Conservation (phyloP, 768 basidiomycete species). For the Amanita pseudoporphyria region DNA sequence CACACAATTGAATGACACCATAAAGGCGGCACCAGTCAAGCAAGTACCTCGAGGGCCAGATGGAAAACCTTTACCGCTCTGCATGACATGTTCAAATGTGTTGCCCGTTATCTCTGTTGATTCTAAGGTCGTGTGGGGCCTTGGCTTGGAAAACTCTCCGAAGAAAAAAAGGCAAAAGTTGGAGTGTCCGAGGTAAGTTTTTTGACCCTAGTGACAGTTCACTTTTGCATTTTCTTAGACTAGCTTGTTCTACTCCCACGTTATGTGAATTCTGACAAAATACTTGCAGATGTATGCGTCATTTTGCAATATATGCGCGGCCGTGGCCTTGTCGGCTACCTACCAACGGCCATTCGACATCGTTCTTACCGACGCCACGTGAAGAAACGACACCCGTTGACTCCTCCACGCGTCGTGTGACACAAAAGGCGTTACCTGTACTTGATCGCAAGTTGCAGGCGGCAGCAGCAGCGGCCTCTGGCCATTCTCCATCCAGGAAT, state of each 20-base stretch:
- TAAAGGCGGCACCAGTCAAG: slow-evolving; percentile 26
- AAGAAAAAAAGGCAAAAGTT: slow-evolving; percentile 54
- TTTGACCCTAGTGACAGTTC: neutral
- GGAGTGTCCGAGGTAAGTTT: slow-evolving; percentile 66
- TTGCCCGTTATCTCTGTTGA: slow-evolving; percentile 72
- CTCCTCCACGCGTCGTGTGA: slow-evolving; percentile 35
- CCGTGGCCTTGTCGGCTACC: slow-evolving; percentile 62
- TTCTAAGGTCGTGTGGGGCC: slow-evolving; percentile 67
- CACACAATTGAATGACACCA: slow-evolving; percentile 13
- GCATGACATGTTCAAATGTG: slow-evolving; percentile 60
- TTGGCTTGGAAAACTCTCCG: slow-evolving; percentile 38
- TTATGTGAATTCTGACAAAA: slow-evolving; percentile 2
- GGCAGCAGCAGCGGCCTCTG: slow-evolving; percentile 25
- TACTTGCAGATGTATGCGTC: slow-evolving; percentile 61
- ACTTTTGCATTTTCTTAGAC: neutral
- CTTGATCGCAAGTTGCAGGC: slow-evolving; percentile 48
- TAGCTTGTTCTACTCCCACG: neutral
- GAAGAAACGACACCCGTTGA: slow-evolving; percentile 43
- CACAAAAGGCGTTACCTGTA: slow-evolving; percentile 38
- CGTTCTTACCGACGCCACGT: slow-evolving; percentile 37
- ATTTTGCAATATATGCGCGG: slow-evolving; percentile 65
- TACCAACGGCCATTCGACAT: slow-evolving; percentile 28
- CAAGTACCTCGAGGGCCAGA: slow-evolving; percentile 43
- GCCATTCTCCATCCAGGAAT: slow-evolving; percentile 11
- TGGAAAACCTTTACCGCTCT: slow-evolving; percentile 61